phyloP scores from a whole-genome alignment of 2,329 filamentous ascomycete species.

The Fusarium kyushuense region DNA sequence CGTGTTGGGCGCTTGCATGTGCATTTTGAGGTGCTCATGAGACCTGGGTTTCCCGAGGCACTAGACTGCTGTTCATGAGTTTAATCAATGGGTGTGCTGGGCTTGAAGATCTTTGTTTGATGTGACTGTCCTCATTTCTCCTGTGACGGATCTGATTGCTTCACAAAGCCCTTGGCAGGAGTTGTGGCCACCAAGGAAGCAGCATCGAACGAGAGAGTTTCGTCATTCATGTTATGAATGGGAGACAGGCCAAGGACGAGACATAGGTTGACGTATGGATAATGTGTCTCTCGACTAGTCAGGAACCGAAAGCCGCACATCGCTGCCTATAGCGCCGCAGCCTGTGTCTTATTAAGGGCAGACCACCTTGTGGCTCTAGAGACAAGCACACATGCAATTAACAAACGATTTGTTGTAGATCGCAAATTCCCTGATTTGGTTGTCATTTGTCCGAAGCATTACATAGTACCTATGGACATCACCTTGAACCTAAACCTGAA shows the following conservation, averaged over 20 bases:
- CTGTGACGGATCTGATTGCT: conserved; percentile 17
- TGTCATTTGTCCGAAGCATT: conserved; percentile 15
- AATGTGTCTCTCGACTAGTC: conserved; percentile 35
- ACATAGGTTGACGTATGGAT: conserved; percentile 38
- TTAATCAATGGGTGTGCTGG: conserved; percentile 31
- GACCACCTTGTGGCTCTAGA: conserved; percentile 27
- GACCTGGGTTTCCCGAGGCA: conserved; percentile 41
- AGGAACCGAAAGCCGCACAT: conserved; percentile 39
- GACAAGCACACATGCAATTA: conserved; percentile 20
- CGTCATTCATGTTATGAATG: conserved; percentile 31
- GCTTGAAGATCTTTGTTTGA: conserved; percentile 21
- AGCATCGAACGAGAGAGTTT: conserved; percentile 13
- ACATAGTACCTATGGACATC: neutral
- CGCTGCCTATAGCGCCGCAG: conserved; percentile 34
- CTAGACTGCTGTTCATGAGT: conserved; percentile 13
- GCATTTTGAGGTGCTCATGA: conserved; percentile 39
- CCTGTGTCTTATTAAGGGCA: conserved; percentile 22
- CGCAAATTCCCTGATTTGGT: conserved; percentile 41
- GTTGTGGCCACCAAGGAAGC: conserved; percentile 20
- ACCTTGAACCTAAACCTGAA: no score
- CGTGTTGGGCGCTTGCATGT: conserved; percentile 39
- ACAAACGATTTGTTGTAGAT: conserved; percentile 29
- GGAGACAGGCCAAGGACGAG: conserved; percentile 16
- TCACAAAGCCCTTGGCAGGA: conserved; percentile 21
- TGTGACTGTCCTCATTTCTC: conserved; percentile 20